These are phyloP conservation scores for Serendipita sp. DNA, from an alignment of 768 basidiomycete genomes.

Conservation along the genomic window DNA sequence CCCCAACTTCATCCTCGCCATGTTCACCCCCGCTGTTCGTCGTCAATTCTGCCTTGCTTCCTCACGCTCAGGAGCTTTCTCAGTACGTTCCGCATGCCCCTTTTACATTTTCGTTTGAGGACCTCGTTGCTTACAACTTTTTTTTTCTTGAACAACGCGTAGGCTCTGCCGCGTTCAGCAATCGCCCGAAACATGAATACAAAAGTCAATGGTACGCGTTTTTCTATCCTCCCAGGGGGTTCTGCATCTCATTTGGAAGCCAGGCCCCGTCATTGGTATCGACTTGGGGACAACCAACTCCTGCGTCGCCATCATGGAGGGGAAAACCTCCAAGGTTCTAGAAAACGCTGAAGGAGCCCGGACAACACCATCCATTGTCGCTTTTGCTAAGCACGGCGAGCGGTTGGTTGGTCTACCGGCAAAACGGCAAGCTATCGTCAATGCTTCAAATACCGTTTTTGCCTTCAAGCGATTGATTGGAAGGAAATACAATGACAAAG, in stretches of 20 bases:
- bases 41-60: constrained; percentile 12
- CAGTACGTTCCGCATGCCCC: not conserved
- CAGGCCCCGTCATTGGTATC: constrained; percentile 88
- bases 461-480: constrained; percentile 92
- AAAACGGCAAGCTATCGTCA: constrained; percentile 94
- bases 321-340: constrained; percentile 83
- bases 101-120: not conserved
- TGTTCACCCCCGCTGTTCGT: not conserved
- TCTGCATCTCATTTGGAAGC: not conserved
- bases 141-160: constrained; percentile 10
- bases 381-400: constrained; percentile 97
- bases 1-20: constrained; percentile 4
- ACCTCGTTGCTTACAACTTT: constrained; percentile 10
- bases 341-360: constrained; percentile 97
- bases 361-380: constrained; percentile 96
- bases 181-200: constrained; percentile 91
- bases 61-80: constrained; percentile 3
- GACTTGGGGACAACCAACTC: constrained; percentile 92
- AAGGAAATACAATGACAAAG: constrained; percentile 80
- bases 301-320: constrained; percentile 91
- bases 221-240: not conserved
- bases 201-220: constrained; percentile 64
- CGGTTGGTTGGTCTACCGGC: constrained; percentile 92
- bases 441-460: constrained; percentile 84
- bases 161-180: constrained; percentile 41